Evolutionary conservation across 179 eudicot genomes (phyloP).

Genomic region (Beta macrorhiza): DNA sequence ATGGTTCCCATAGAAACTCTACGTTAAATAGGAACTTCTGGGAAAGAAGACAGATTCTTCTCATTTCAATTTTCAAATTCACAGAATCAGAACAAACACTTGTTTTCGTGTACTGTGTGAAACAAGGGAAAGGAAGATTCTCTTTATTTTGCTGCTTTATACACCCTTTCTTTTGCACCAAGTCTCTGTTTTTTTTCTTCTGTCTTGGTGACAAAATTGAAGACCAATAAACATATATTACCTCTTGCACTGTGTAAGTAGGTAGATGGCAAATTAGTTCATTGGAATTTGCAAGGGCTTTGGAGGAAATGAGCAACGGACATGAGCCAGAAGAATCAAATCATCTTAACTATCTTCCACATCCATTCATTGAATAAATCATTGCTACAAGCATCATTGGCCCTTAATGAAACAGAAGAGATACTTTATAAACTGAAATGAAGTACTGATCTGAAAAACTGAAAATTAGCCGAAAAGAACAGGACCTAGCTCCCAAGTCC

Average conservation of each 20-base stretch:
- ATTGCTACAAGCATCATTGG: background rate
- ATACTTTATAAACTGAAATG: background rate
- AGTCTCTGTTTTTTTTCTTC: too few relatives aligned
- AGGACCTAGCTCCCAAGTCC: background rate
- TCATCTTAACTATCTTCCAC: background rate
- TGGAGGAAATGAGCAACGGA: background rate
- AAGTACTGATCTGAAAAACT: background rate
- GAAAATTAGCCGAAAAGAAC: background rate
- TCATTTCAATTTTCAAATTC: background rate
- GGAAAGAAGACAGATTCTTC: background rate
- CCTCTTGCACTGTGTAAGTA: background rate
- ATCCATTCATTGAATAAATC: background rate
- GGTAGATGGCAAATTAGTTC: background rate
- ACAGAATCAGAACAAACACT: background rate
- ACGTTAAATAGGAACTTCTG: background rate
- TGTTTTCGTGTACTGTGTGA: background rate
- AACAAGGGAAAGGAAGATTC: background rate
- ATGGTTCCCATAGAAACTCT: background rate
- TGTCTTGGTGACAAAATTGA: too few relatives aligned
- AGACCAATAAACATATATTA: background rate
- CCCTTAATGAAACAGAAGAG: background rate
- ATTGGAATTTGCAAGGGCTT: background rate
- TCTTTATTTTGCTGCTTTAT: background rate
- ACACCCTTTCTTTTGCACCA: too few relatives aligned
- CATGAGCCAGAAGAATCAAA: background rate